These are phyloP conservation scores for Candida nonsorbophila DNA, from an alignment of 805 yeast species.

Conservation along the genomic window DNA sequence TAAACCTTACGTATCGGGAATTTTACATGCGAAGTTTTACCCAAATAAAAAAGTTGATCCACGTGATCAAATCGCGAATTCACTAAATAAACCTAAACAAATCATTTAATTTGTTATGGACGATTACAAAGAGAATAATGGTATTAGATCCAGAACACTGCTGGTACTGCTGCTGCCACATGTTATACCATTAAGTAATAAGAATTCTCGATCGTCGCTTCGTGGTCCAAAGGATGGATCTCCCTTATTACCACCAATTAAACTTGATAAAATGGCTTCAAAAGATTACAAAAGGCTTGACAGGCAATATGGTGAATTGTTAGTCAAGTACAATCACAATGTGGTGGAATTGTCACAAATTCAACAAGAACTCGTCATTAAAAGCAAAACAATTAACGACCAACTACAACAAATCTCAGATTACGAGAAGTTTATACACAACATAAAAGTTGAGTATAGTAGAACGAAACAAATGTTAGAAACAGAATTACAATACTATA, in stretches of 20 bases:
- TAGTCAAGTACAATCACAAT: constrained; percentile 20
- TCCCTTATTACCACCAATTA: constrained; percentile 6
- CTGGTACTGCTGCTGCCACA: too few relatives aligned
- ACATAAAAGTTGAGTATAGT: constrained; percentile 18
- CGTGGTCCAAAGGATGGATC: constrained; percentile 1
- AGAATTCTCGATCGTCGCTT: constrained; percentile 5
- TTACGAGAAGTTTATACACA: constrained; percentile 23
- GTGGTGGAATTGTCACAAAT: constrained; percentile 22
- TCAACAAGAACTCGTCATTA: constrained; percentile 23
- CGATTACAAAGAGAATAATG: constrained; percentile 4
- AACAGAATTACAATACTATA: constrained; percentile 26
- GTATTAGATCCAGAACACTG: too few relatives aligned
- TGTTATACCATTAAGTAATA: constrained; percentile 3
- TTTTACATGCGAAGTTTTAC: too few relatives aligned
- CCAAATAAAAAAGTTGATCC: too few relatives aligned
- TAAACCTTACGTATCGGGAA: too few relatives aligned
- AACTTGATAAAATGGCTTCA: constrained; percentile 3
- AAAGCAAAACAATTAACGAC: constrained; percentile 19
- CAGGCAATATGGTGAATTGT: constrained; percentile 25
- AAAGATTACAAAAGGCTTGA: constrained; percentile 8
- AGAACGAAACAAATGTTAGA: constrained; percentile 21
- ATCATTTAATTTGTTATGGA: too few relatives aligned
- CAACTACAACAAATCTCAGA: constrained; percentile 18
- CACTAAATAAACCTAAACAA: too few relatives aligned
- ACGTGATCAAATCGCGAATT: too few relatives aligned